Evolutionary conservation across 495 filamentous ascomycete species (phyloP).

Genomic region (Penicillium odoratum): DNA sequence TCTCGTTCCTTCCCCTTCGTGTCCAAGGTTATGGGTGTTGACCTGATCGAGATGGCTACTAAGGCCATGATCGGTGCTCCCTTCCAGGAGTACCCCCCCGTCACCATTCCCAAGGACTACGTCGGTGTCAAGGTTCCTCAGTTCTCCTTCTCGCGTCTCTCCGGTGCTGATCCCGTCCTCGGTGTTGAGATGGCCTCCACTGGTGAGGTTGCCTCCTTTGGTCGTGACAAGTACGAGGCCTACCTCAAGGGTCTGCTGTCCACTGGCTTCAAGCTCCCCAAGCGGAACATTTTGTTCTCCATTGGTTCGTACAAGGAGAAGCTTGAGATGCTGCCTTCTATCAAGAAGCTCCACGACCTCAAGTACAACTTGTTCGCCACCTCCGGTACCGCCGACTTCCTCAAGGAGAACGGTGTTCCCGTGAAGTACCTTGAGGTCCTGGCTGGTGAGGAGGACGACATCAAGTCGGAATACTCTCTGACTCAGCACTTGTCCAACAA

Average conservation of each 20-base stretch:
- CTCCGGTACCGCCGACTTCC: slow-evolving; percentile 91
- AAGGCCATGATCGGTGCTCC: slow-evolving; percentile 91
- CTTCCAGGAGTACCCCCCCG: slow-evolving; percentile 76
- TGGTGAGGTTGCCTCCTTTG: slow-evolving; percentile 96
- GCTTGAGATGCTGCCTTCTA: slow-evolving; percentile 91
- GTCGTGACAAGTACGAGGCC: slow-evolving; percentile 92
- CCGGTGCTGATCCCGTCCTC: slow-evolving; percentile 92
- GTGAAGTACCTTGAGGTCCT: slow-evolving; percentile 92
- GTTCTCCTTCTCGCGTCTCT: slow-evolving; percentile 96
- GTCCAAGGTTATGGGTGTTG: slow-evolving; percentile 97
- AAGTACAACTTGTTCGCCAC: slow-evolving; percentile 96
- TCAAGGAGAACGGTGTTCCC: slow-evolving; percentile 84
- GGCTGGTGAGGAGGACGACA: slow-evolving; percentile 64
- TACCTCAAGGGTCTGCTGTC: slow-evolving; percentile 95
- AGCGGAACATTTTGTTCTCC: slow-evolving; percentile 90
- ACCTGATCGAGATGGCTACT: slow-evolving; percentile 97
- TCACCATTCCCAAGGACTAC: slow-evolving; percentile 72
- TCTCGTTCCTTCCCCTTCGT: slow-evolving; percentile 98
- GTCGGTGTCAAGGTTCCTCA: slow-evolving; percentile 98
- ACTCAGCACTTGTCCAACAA: slow-evolving; percentile 95
- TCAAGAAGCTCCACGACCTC: slow-evolving; percentile 80
- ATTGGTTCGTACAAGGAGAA: slow-evolving; percentile 98
- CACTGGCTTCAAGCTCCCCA: slow-evolving; percentile 95
- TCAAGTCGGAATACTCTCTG: slow-evolving; percentile 94
- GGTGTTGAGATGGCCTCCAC: slow-evolving; percentile 99